A percentile compares a stretch with the other conserved stretches of the same genome.
Evolutionary conservation across 2,329 filamentous ascomycete genomes (phyloP).

Genomic region (Calcarisporium arbuscula): DNA sequence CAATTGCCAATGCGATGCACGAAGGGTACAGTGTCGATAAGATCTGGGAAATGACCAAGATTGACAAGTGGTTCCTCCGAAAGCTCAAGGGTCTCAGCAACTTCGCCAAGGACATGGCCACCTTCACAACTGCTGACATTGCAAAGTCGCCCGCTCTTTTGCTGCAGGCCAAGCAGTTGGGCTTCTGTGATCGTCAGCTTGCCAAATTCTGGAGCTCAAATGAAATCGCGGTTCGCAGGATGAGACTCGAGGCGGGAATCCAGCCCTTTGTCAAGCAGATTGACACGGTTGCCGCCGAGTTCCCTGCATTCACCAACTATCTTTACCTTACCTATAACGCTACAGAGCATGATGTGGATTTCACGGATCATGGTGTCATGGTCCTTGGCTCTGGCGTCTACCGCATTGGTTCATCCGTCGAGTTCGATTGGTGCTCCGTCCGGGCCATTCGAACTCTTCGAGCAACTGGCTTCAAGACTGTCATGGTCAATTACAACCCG

Average conservation of each 20-base stretch:
- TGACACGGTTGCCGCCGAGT: conserved; percentile 95
- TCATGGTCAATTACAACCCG: conserved; percentile 94
- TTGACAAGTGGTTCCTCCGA: conserved; percentile 96
- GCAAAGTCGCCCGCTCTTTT: conserved; percentile 60
- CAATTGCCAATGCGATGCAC: conserved; percentile 96
- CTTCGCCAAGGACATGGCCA: conserved; percentile 74
- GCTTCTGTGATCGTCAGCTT: conserved; percentile 89
- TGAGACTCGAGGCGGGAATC: conserved; percentile 81
- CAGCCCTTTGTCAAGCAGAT: conserved; percentile 94
- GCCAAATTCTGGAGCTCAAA: conserved; percentile 93
- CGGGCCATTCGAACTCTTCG: conserved; percentile 86
- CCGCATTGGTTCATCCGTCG: conserved; percentile 93
- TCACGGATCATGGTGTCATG: conserved; percentile 91
- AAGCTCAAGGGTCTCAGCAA: conserved; percentile 87
- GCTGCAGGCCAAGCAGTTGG: conserved; percentile 82
- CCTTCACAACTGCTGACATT: conserved; percentile 58
- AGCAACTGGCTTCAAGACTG: conserved; percentile 78
- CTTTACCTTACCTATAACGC: conserved; percentile 95
- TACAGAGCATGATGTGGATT: conserved; percentile 73
- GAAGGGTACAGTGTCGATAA: conserved; percentile 89
- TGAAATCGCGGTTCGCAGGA: conserved; percentile 78
- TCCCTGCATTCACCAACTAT: conserved; percentile 92
- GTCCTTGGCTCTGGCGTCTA: conserved; percentile 94
- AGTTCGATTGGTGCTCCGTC: conserved; percentile 99
- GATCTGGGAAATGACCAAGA: conserved; percentile 97